Evolutionary conservation across 2,329 filamentous ascomycete species (phyloP), one percentile per base, ranked within the genome.

Genomic region (Stagonosporopsis vannaccii): DNA sequence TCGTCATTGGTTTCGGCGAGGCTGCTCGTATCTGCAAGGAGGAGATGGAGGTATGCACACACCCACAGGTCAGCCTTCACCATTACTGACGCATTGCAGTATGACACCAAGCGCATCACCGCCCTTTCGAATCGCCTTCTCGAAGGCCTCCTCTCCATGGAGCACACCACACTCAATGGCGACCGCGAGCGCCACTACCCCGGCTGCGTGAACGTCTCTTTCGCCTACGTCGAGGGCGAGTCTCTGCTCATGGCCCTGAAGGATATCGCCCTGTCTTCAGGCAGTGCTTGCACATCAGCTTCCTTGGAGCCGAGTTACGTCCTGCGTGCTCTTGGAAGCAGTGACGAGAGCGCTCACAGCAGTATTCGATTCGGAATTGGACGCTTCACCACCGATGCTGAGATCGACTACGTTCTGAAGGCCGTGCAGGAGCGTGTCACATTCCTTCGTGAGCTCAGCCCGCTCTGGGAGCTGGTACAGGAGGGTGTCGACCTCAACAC

Each of bases 331-430:
- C 84, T 99, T 17, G 95, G 95, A 56, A 98, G 90, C 82, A 97
- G 92, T 65, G 95, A 99, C 70, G 95, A 99, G 80, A 97, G 90
- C 68, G 95, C 95, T 8, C 95, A 99, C 80, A 97, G 92, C 79
- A 97, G 92, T 81, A 99, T 99, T 68, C 87, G 95, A 53, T 99
- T 99, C 67, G 95, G 95, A 43, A 98, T 99, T 71, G 95, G 95
- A 26, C 89, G 95, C 7, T 99, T 98, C 79, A 99, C 95, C 3
- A 97, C 95, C 0, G 92, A 97, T 70, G 84, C 83, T 25, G 95
- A 99, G 81, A 96, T 99, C 60, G 94, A 99, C 76, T 99, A 99
- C 72, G 95, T 99, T 11, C 82, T 99, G 55, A 95, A 97, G 80
- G 94, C 95, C 0, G 95, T 99, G 0, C 86, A 85, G 75, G 91